phyloP scores from a whole-genome alignment of 371 early-diverging fungal genomes.

The Mucor racemosus region DNA sequence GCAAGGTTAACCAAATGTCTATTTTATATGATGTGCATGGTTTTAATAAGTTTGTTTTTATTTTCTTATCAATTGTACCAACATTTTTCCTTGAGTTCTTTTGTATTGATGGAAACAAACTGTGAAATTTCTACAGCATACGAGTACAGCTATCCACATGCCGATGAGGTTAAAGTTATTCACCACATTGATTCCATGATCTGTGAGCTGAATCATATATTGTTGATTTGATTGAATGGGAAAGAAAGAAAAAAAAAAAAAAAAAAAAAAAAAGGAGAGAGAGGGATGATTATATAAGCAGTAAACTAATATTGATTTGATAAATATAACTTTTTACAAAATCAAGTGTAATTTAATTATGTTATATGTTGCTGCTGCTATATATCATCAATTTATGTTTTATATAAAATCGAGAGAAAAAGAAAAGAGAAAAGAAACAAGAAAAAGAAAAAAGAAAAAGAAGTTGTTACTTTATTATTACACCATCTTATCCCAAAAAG shows the following conservation, averaged over 20 bases:
- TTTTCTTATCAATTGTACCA: conserved; percentile 4
- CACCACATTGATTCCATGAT: conserved; percentile 43
- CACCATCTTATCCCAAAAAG: too few relatives aligned
- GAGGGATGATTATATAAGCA: background rate
- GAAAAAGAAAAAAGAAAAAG: background rate
- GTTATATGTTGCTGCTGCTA: background rate
- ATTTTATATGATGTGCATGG: background rate
- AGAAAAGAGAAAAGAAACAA: background rate
- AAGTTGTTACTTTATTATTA: background rate
- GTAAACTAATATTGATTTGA: background rate
- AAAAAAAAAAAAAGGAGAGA: background rate
- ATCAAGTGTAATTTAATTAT: background rate
- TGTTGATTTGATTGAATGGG: background rate
- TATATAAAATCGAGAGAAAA: background rate
- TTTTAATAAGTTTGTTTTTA: background rate
- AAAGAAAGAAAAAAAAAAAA: background rate
- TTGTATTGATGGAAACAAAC: conserved; percentile 41
- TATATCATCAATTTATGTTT: background rate
- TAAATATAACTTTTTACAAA: background rate
- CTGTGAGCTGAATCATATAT: conserved; percentile 43
- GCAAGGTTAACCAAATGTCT: conserved; percentile 54
- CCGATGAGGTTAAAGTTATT: conserved; percentile 50
- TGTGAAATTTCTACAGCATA: conserved; percentile 41
- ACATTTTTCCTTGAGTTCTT: conserved; percentile 52
- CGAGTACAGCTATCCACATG: conserved; percentile 51